phyloP scores from a whole-genome alignment of 2,329 filamentous ascomycete genomes.

The Byssoonygena ceratinophila region DNA sequence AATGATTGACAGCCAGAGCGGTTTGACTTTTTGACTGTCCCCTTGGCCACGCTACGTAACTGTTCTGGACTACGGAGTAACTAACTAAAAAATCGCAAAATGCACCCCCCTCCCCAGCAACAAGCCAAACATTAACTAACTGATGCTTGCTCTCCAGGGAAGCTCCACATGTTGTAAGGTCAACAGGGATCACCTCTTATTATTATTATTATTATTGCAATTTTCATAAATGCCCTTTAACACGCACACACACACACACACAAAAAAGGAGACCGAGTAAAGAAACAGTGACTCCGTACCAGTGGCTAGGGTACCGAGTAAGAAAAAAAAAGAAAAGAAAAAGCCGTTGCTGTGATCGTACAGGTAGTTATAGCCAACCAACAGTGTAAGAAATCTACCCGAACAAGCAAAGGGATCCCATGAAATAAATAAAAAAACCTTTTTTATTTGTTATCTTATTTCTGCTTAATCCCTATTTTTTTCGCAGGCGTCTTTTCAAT shows the following conservation, averaged over 20 bases:
- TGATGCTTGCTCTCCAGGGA: slow-evolving; percentile 9
- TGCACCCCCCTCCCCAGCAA: slow-evolving; percentile 10
- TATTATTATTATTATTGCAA: neutral
- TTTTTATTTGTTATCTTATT: neutral
- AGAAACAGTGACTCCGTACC: neutral
- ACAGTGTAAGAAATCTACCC: neutral
- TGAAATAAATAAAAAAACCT: neutral
- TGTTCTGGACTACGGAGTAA: too few species aligned
- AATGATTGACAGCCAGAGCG: slow-evolving; percentile 8
- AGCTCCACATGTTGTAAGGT: slow-evolving; percentile 6
- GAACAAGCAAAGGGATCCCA: slow-evolving; percentile 7
- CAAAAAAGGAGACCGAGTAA: neutral
- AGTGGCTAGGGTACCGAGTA: too few species aligned
- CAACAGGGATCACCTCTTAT: slow-evolving; percentile 8
- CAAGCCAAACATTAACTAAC: neutral
- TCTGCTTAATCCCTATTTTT: neutral
- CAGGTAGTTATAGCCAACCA: too few species aligned
- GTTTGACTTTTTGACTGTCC: neutral
- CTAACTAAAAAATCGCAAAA: slow-evolving; percentile 1
- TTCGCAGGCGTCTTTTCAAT: neutral
- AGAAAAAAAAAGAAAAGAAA: neutral
- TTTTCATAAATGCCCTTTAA: slow-evolving; percentile 6
- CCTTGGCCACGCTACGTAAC: slow-evolving; percentile 9
- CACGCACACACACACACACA: neutral
- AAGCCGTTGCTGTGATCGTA: too few species aligned